These are phyloP conservation scores for Dissophora globulifera DNA, from an alignment of 192 early-diverging fungal genomes.

Conservation along the genomic window DNA sequence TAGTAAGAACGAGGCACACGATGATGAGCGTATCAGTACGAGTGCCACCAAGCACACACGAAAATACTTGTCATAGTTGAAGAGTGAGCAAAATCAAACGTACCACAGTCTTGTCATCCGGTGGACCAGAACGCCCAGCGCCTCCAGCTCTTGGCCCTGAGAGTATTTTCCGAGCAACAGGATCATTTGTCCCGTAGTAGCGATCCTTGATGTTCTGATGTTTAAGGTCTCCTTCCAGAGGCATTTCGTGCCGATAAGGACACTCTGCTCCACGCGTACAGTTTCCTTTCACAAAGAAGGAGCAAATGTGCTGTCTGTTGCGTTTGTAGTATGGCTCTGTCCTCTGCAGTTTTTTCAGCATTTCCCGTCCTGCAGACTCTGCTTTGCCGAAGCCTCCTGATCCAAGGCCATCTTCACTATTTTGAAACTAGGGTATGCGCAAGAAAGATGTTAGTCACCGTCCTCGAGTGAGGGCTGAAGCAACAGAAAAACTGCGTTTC, in stretches of 20 bases:
- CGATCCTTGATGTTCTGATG: constrained; percentile 96
- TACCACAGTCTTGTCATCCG: constrained; percentile 83
- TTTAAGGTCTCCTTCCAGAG: constrained; percentile 82
- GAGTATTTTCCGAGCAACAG: constrained; percentile 89
- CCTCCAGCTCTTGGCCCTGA: constrained; percentile 65
- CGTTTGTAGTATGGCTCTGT: constrained; percentile 93
- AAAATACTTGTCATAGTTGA: not conserved
- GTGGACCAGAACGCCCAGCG: constrained; percentile 63
- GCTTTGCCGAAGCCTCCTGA: constrained; percentile 76
- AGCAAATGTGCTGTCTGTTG: constrained; percentile 91
- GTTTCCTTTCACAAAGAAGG: constrained; percentile 94
- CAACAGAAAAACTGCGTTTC: no score
- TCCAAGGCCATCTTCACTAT: constrained; percentile 53
- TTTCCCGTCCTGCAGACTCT: constrained; percentile 78
- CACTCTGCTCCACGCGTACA: constrained; percentile 96
- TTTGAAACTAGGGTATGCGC: constrained; percentile 31
- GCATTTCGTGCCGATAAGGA: constrained; percentile 96
- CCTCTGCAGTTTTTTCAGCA: constrained; percentile 80
- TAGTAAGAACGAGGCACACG: no score
- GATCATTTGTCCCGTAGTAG: constrained; percentile 95
- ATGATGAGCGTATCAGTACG: no score
- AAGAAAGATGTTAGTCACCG: no score
- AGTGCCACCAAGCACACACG: not conserved
- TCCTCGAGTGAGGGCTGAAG: no score
- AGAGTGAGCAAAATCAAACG: constrained; percentile 2